Conservation (phyloP, 192 early-diverging fungal species). For the Backusella parvicylindrica region DNA sequence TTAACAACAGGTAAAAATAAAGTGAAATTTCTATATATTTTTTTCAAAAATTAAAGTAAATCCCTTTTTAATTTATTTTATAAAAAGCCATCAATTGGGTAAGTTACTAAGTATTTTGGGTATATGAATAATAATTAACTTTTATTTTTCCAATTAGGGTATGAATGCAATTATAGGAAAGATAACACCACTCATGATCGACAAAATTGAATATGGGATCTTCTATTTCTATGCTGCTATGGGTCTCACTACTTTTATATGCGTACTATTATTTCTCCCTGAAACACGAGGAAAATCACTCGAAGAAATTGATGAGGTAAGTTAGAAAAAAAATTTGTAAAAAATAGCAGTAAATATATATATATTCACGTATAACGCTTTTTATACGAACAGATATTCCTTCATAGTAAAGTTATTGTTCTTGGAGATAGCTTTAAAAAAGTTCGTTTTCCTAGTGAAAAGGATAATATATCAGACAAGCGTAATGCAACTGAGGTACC, state of each 20-base stretch:
- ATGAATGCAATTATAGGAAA: constrained; percentile 6
- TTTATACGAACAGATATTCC: background rate
- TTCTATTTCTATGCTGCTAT: background rate
- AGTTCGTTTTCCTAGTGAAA: background rate
- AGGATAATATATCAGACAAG: background rate
- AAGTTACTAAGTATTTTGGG: background rate
- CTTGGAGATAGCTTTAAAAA: background rate
- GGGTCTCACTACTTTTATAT: background rate
- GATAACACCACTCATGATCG: constrained; percentile 1
- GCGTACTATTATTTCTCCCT: background rate
- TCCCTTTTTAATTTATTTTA: too few species aligned
- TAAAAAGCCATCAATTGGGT: constrained; percentile 2
- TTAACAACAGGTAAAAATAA: background rate
- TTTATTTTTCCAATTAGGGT: background rate
- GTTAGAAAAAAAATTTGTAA: background rate
- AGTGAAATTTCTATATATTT: background rate
- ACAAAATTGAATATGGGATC: background rate
- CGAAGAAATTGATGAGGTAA: constrained; percentile 7
- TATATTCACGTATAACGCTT: too few species aligned
- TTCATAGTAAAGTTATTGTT: background rate
- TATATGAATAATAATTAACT: background rate
- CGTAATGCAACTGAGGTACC: background rate
- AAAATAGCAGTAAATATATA: background rate
- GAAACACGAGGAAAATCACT: constrained; percentile 4
- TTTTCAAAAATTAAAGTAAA: too few species aligned